These are phyloP conservation scores for Talaromyces marneffei DNA, from an alignment of 2,329 filamentous ascomycete genomes.

Conservation along the genomic window DNA sequence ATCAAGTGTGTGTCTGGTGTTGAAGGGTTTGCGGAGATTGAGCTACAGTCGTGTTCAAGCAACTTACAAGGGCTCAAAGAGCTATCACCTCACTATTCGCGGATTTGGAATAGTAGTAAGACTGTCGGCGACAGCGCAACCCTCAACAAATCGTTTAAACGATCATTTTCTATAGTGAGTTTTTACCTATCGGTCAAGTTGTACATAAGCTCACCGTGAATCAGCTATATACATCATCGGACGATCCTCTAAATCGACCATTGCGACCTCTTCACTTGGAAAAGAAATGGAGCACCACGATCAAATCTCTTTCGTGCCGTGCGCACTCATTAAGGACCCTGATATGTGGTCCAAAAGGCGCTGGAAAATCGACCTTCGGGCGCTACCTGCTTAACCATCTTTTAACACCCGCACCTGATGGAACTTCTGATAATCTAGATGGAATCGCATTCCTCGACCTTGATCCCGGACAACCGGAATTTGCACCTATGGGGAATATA, in stretches of 20 bases:
- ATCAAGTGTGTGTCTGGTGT: constrained; percentile 43
- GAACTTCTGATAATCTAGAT: constrained; percentile 26
- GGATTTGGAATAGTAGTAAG: constrained; percentile 46
- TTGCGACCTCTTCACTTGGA: constrained; percentile 39
- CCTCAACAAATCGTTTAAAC: constrained; percentile 25
- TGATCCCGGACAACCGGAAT: constrained; percentile 56
- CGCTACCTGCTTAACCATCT: constrained; percentile 52
- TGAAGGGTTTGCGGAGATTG: constrained; percentile 42
- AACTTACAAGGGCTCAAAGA: constrained; percentile 41
- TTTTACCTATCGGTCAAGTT: not conserved
- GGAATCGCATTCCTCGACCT: constrained; percentile 53
- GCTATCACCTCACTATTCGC: constrained; percentile 48
- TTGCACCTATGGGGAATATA: constrained; percentile 53
- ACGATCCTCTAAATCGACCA: constrained; percentile 38
- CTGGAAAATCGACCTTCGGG: constrained; percentile 57
- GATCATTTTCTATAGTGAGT: constrained; percentile 40
- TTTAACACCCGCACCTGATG: constrained; percentile 37
- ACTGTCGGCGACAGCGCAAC: constrained; percentile 30
- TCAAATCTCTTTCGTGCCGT: constrained; percentile 39
- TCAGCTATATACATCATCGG: constrained; percentile 38
- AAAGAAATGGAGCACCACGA: constrained; percentile 40
- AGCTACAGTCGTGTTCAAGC: constrained; percentile 43
- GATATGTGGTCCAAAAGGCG: constrained; percentile 50
- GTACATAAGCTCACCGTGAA: not conserved
- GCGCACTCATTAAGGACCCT: constrained; percentile 40